Evolutionary conservation across 2,329 filamentous ascomycete genomes (phyloP).

Genomic region (Dryadomyces sulphureus): DNA sequence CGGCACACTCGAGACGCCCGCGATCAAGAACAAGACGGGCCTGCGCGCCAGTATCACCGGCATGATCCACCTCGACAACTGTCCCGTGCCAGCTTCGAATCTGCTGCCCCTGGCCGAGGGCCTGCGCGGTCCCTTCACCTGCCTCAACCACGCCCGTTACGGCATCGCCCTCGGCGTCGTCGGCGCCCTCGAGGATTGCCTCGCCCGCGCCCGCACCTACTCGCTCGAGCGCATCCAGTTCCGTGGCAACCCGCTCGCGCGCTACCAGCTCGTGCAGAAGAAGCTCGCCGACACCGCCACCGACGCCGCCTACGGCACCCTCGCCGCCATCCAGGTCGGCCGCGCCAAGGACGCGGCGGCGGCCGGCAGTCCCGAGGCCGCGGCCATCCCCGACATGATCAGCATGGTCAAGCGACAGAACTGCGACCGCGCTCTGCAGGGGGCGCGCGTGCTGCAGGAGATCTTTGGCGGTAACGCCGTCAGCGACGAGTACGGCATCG

Average conservation of each 20-base stretch:
- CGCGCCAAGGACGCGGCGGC: constrained; percentile 65
- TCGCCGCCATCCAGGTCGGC: constrained; percentile 82
- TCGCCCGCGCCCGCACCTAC: constrained; percentile 67
- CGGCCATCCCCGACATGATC: constrained; percentile 85
- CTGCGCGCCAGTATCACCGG: constrained; percentile 87
- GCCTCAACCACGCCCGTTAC: constrained; percentile 83
- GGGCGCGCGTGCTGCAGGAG: constrained; percentile 74
- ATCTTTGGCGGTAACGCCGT: constrained; percentile 97
- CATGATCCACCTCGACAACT: constrained; percentile 92
- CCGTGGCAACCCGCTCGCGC: constrained; percentile 86
- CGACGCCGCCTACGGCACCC: constrained; percentile 79
- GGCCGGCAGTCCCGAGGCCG: constrained; percentile 58
- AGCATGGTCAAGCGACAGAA: constrained; percentile 95
- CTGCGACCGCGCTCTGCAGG: constrained; percentile 74
- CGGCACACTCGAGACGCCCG: constrained; percentile 79
- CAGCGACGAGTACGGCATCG: constrained; percentile 92
- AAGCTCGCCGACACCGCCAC: constrained; percentile 88
- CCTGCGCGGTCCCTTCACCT: constrained; percentile 77
- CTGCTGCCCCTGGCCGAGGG: constrained; percentile 91
- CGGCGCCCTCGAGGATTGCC: constrained; percentile 85
- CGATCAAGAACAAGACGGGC: constrained; percentile 90
- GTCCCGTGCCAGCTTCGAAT: constrained; percentile 75
- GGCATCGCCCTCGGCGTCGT: constrained; percentile 91
- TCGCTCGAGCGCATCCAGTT: constrained; percentile 92
- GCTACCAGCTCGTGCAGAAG: constrained; percentile 95